Evolutionary conservation across 371 early-diverging fungal species (phyloP).

Genomic region (Cokeromyces recurvatus): DNA sequence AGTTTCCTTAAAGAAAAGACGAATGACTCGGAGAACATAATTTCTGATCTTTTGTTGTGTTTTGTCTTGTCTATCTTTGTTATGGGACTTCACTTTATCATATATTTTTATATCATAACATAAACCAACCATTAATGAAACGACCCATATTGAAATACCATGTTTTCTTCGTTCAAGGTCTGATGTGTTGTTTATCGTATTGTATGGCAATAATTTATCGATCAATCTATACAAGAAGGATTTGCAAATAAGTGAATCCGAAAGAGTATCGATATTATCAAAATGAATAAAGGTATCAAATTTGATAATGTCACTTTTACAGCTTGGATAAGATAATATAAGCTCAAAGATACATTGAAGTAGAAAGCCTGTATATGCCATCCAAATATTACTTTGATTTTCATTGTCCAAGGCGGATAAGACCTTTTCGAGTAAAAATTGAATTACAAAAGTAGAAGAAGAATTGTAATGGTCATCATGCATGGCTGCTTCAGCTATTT

Average conservation of each 20-base stretch:
- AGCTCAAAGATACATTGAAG: constrained; percentile 85
- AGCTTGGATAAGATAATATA: constrained; percentile 74
- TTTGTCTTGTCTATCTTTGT: too few relatives aligned
- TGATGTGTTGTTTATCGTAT: constrained; percentile 41
- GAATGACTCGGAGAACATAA: constrained; percentile 59
- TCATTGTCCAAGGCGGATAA: not conserved
- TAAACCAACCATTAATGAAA: constrained; percentile 53
- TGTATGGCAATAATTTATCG: constrained; percentile 59
- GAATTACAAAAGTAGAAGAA: constrained; percentile 6
- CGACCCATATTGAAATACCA: constrained; percentile 63
- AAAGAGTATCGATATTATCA: not conserved
- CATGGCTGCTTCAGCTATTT: not conserved
- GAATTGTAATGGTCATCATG: not conserved
- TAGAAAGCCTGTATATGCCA: constrained; percentile 73
- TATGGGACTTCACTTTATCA: too few relatives aligned
- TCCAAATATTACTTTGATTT: not conserved
- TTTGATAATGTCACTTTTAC: constrained; percentile 66
- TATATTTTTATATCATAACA: constrained; percentile 47
- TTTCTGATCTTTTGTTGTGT: too few relatives aligned
- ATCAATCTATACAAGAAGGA: constrained; percentile 31
- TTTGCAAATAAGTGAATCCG: not conserved
- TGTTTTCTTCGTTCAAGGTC: constrained; percentile 52
- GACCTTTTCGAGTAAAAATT: constrained; percentile 11
- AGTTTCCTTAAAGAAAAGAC: constrained; percentile 56
- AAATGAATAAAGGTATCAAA: constrained; percentile 38